Conservation (phyloP, 106 monocot genomes). For the Alisma plantagoaquatica region DNA sequence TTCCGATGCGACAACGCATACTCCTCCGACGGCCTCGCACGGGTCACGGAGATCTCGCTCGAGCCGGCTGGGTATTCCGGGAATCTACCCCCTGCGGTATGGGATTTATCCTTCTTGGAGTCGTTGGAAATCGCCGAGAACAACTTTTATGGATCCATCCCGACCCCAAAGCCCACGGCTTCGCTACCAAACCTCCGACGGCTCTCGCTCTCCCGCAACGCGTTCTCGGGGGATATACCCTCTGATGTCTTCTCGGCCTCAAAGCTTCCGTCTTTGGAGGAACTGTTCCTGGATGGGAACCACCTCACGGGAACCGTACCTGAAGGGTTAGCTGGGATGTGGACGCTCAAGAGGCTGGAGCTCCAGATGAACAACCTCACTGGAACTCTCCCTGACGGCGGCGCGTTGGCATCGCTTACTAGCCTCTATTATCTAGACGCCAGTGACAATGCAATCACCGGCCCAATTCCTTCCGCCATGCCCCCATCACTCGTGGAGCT, state of each 20-base stretch:
- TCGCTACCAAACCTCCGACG: conserved; percentile 26
- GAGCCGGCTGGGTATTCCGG: conserved; percentile 55
- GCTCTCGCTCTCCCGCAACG: conserved; percentile 54
- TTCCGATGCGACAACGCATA: conserved; percentile 43
- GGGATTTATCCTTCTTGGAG: conserved; percentile 40
- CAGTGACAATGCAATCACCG: conserved; percentile 50
- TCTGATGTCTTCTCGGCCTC: background rate
- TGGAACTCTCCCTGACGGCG: conserved; percentile 33
- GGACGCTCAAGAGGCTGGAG: conserved; percentile 31
- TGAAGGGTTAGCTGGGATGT: background rate
- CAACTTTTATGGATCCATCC: conserved; percentile 38
- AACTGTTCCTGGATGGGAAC: conserved; percentile 47
- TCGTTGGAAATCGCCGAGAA: conserved; percentile 48
- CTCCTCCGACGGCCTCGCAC: conserved; percentile 18
- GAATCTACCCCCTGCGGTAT: conserved; percentile 27
- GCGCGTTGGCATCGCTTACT: conserved; percentile 9
- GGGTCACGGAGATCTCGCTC: conserved; percentile 56
- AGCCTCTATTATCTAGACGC: conserved; percentile 32
- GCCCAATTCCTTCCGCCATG: conserved; percentile 22
- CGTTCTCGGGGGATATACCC: conserved; percentile 49
- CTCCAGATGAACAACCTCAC: conserved; percentile 43
- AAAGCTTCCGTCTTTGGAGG: conserved; percentile 13
- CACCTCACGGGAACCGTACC: conserved; percentile 27
- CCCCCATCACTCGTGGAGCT: conserved; percentile 35
- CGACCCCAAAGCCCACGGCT: conserved; percentile 5